phyloP scores from a whole-genome alignment of 2,329 filamentous ascomycete species.

The Epichloe uncinata region DNA sequence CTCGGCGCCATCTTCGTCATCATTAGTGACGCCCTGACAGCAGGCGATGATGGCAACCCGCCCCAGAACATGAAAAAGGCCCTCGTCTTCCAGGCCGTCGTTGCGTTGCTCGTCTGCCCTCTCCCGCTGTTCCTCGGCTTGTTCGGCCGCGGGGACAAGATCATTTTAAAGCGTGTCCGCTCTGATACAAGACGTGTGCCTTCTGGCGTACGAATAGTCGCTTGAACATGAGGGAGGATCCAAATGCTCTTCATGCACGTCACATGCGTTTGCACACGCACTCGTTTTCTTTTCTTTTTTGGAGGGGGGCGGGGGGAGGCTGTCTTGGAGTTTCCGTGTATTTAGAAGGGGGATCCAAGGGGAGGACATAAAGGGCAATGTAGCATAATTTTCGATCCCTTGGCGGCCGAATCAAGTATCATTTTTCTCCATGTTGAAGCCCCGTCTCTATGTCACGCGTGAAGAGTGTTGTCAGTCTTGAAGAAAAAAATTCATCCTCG shows the following conservation, averaged over 20 bases:
- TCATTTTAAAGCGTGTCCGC: constrained; percentile 35
- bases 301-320: too few species aligned
- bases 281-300: too few species aligned
- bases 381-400: too few species aligned
- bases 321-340: too few species aligned
- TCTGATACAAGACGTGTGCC: constrained; percentile 24
- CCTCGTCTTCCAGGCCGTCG: constrained; percentile 65
- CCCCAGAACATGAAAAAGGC: constrained; percentile 60
- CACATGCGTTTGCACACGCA: not conserved
- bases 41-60: constrained; percentile 36
- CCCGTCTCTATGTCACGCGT: too few species aligned
- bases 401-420: too few species aligned
- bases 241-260: too few species aligned
- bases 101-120: constrained; percentile 52
- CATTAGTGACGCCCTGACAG: constrained; percentile 62
- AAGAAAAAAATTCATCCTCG: too few species aligned
- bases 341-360: too few species aligned
- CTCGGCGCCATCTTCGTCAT: constrained; percentile 77
- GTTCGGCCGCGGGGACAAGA: constrained; percentile 46
- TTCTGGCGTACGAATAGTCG: not conserved
- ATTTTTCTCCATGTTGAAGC: too few species aligned
- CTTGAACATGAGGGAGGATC: not conserved
- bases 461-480: too few species aligned
- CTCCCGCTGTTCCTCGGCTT: constrained; percentile 56
- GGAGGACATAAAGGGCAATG: too few species aligned